Percentiles rank a stretch among this genome's conserved stretches.
phyloP scores from a whole-genome alignment of 768 basidiomycete species.

The Kwoniella botswanensis region DNA sequence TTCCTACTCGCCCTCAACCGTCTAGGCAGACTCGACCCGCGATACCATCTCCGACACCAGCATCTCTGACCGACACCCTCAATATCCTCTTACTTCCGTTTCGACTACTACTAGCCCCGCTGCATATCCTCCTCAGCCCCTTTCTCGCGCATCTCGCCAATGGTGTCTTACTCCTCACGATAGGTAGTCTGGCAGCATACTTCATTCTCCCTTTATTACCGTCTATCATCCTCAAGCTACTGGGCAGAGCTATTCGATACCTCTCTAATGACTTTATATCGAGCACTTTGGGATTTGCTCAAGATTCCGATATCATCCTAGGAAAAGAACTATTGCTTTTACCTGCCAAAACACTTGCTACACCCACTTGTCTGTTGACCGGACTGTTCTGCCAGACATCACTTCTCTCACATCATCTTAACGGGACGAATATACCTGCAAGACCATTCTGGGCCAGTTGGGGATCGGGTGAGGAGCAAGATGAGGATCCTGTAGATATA shows the following conservation, averaged over 20 bases:
- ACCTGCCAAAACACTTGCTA: conserved; percentile 26
- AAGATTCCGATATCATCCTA: conserved; percentile 8
- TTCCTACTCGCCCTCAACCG: background rate
- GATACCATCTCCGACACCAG: background rate
- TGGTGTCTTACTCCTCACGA: background rate
- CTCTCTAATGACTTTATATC: conserved; percentile 11
- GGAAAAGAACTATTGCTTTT: conserved; percentile 18
- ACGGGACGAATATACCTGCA: conserved; percentile 24
- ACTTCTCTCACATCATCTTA: conserved; percentile 9
- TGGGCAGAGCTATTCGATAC: conserved; percentile 13
- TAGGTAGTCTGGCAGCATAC: conserved; percentile 17
- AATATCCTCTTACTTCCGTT: conserved; percentile 22
- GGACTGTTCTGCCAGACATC: conserved; percentile 31
- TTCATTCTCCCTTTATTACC: conserved; percentile 22
- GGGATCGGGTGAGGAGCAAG: background rate
- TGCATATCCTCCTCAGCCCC: conserved; percentile 26
- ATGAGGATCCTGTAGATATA: conserved; percentile 27
- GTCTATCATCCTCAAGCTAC: conserved; percentile 20
- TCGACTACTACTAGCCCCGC: conserved; percentile 21
- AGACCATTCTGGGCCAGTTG: conserved; percentile 30
- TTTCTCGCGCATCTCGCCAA: conserved; percentile 28
- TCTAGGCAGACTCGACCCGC: background rate
- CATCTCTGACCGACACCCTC: conserved; percentile 11
- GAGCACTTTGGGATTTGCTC: background rate
- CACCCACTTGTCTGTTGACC: conserved; percentile 23